A percentile compares a stretch with the other conserved stretches of the same genome.
Conservation (phyloP, 106 monocot species). For the Dioscorea zingiberensis region DNA sequence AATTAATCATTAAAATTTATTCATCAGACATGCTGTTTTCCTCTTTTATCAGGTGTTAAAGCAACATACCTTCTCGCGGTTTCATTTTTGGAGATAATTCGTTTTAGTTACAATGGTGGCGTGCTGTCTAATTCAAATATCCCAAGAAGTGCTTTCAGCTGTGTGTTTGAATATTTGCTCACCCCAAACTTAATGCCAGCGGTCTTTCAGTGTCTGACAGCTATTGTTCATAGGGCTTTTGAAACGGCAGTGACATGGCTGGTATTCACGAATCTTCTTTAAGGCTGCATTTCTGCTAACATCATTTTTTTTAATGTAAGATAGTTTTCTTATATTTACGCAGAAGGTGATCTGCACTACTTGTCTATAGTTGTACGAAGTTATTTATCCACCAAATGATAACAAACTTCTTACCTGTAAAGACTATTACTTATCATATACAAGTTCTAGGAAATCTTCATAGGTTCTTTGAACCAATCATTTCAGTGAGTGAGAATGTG, state of each 20-base stretch:
- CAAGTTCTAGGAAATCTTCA: too few species aligned
- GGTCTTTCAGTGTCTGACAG: conserved; percentile 87
- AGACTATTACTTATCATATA: too few species aligned
- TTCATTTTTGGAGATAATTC: conserved; percentile 83
- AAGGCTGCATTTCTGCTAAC: not conserved
- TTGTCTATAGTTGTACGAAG: too few species aligned
- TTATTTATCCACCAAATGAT: too few species aligned
- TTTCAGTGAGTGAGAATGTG: too few species aligned
- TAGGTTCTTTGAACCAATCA: too few species aligned
- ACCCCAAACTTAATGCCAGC: conserved; percentile 87
- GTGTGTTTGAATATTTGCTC: conserved; percentile 92
- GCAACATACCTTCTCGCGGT: conserved; percentile 95
- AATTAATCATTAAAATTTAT: not conserved
- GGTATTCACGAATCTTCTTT: conserved; percentile 32
- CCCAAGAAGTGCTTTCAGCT: conserved; percentile 79
- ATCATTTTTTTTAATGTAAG: too few species aligned
- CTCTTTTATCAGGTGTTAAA: conserved; percentile 72
- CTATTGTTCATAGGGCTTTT: conserved; percentile 78
- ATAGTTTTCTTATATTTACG: too few species aligned
- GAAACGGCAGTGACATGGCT: conserved; percentile 84
- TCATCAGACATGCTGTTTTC: not conserved
- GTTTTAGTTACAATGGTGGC: conserved; percentile 94
- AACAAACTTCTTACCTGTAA: too few species aligned
- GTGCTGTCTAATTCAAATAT: conserved; percentile 32
- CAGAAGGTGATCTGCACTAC: too few species aligned